These are phyloP conservation scores for Colletotrichum truncatum DNA, from an alignment of 2,329 filamentous ascomycete genomes.

Conservation along the genomic window DNA sequence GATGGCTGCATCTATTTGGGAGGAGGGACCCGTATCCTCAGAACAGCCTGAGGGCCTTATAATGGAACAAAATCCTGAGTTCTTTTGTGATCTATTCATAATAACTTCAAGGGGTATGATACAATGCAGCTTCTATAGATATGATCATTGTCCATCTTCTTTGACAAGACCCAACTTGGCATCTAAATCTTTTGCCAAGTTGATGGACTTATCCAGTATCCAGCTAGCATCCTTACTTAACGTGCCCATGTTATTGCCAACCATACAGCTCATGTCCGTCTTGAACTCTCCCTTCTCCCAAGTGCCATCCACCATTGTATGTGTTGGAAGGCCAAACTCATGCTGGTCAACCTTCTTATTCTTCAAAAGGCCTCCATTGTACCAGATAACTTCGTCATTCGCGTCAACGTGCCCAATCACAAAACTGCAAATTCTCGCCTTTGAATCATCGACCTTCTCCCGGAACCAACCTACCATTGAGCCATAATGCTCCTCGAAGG, in stretches of 20 bases:
- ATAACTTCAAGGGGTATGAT: too few species aligned
- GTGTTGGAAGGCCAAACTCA: constrained; percentile 44
- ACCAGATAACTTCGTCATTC: constrained; percentile 48
- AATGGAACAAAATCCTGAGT: too few species aligned
- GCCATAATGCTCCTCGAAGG: constrained; percentile 51
- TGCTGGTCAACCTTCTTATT: constrained; percentile 43
- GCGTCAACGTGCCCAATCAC: constrained; percentile 53
- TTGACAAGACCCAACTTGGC: not conserved
- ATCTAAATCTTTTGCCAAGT: not conserved
- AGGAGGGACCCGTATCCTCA: too few species aligned
- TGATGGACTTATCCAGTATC: not conserved
- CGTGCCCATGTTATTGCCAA: not conserved
- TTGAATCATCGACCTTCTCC: not conserved
- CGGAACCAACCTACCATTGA: constrained; percentile 47
- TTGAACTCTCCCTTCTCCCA: constrained; percentile 45
- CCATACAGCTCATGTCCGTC: constrained; percentile 49
- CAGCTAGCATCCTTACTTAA: not conserved
- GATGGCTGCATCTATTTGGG: too few species aligned
- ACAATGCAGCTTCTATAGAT: too few species aligned
- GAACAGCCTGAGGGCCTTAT: too few species aligned
- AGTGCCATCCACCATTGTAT: constrained; percentile 48
- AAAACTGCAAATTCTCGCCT: constrained; percentile 46
- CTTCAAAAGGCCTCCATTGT: constrained; percentile 52
- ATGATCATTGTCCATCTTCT: too few species aligned
- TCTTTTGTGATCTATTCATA: too few species aligned